Evolutionary conservation across 768 basidiomycete genomes (phyloP).

Genomic region (Termitomyces sp.): DNA sequence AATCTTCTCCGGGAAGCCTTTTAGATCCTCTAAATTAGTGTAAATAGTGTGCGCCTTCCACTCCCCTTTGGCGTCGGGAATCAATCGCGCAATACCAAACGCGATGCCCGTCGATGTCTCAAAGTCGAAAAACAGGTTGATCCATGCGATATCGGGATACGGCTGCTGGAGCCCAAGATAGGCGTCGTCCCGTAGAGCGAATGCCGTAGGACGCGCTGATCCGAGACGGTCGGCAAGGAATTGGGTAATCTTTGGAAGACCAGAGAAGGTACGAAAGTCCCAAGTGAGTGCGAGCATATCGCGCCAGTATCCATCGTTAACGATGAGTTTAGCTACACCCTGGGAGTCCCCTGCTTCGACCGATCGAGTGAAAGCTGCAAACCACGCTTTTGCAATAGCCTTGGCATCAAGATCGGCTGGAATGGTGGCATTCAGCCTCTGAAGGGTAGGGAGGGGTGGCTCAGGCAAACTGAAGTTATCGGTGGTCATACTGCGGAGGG

Average conservation of each 20-base stretch:
- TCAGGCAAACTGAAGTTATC: constrained; percentile 1
- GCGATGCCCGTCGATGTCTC: constrained; percentile 46
- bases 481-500: background rate
- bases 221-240: constrained; percentile 18
- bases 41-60: constrained; percentile 64
- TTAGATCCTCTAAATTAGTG: constrained; percentile 56
- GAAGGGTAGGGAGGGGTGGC: constrained; percentile 23
- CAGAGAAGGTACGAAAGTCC: constrained; percentile 23
- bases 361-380: constrained; percentile 17
- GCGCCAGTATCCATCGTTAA: constrained; percentile 17
- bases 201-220: constrained; percentile 19
- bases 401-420: constrained; percentile 18
- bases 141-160: constrained; percentile 52
- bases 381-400: constrained; percentile 23
- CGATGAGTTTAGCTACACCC: constrained; percentile 15
- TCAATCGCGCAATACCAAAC: constrained; percentile 50
- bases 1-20: constrained; percentile 45
- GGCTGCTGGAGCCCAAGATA: constrained; percentile 33
- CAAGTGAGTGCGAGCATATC: constrained; percentile 22
- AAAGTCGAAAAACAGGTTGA: constrained; percentile 55
- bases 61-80: constrained; percentile 36
- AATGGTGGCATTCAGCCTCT: constrained; percentile 18
- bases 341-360: constrained; percentile 13
- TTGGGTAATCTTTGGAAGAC: constrained; percentile 9
- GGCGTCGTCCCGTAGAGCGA: constrained; percentile 25